Base-by-base conservation (phyloP, 139 green algal genomes). In the Eudorina sp. region DNA sequence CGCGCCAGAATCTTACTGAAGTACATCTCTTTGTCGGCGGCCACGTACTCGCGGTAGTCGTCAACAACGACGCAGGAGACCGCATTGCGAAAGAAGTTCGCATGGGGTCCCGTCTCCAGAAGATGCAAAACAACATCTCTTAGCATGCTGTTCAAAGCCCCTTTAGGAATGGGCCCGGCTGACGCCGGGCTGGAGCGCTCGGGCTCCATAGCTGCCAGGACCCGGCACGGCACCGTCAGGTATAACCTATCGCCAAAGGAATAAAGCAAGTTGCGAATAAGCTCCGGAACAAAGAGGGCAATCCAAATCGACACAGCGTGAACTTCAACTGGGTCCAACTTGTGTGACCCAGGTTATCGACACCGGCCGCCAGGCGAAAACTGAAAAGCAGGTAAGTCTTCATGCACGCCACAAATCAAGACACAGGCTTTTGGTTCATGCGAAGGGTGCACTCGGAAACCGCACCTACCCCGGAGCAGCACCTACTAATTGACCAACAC, bases 21-120 rank as follows among this genome's bases (percentile, higher is more conserved):
- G 4, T n/a, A 53, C 72, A 89, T 83, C 7, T 89, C 83, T 4
- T 70, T 13, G 40, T 29, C 53, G 13, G 41, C 55, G 0, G 84
- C 53, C 31, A 89, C 84, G 23, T 66, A 84, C 4, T 77, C 53
- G 8, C 68, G 53, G 58, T 89, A 89, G 43, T 89, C 84, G 23
- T 36, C 5, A 0, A 89, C 53, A 5, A 84, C 25, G 0, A 27
- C 53, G 40, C 27, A 36, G 4, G 62, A 77, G 2, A 66, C 19
- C 21, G 72, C 0, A 1, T 34, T 40, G 29, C 36, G 41, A 34
- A 89, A 89, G 53, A 84, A 89, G 72, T 84, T 53, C 3, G 84
- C 84, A 27, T 89, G 84, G 0, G 41, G 66, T 0, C 13, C 25
- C 13, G 43, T 25, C 4, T 81, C 66, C 23, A 88, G 34, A 31